Evolutionary conservation across 805 yeast species (phyloP).

Genomic region (Lachancea kluyveri): DNA sequence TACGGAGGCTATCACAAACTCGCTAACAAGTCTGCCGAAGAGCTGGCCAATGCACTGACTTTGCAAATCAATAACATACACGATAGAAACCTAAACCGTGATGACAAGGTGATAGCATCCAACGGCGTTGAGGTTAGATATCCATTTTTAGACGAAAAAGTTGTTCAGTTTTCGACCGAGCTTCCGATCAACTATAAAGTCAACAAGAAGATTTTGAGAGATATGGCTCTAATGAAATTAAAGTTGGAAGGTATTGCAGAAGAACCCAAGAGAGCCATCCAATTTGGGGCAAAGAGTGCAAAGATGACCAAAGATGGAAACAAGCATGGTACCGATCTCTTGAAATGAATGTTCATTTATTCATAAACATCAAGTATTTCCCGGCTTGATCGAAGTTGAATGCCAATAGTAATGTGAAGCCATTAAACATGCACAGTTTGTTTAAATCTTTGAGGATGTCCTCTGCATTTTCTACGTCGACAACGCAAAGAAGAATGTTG

Average conservation of each 20-base stretch:
- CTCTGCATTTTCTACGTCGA: conserved; percentile 58
- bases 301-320: conserved; percentile 79
- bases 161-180: conserved; percentile 45
- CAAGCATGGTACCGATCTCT: conserved; percentile 65
- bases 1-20: conserved; percentile 95
- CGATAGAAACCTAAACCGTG: conserved; percentile 79
- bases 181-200: conserved; percentile 46
- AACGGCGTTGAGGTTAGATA: conserved; percentile 91
- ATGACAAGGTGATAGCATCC: conserved; percentile 76
- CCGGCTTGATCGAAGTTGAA: conserved; percentile 51
- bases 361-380: conserved; percentile 34
- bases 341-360: conserved; percentile 15
- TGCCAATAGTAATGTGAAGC: conserved; percentile 36
- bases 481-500: conserved; percentile 54
- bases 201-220: conserved; percentile 55
- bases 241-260: conserved; percentile 50
- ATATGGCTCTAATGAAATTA: conserved; percentile 44
- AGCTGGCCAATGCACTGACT: conserved; percentile 53
- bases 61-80: conserved; percentile 70
- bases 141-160: conserved; percentile 67
- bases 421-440: conserved; percentile 35
- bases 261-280: conserved; percentile 91
- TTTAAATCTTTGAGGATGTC: conserved; percentile 36
- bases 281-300: conserved; percentile 93
- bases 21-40: conserved; percentile 36